Conservation (phyloP, 352 stramenopile species). For the Pythium rhizo-oryzae region DNA sequence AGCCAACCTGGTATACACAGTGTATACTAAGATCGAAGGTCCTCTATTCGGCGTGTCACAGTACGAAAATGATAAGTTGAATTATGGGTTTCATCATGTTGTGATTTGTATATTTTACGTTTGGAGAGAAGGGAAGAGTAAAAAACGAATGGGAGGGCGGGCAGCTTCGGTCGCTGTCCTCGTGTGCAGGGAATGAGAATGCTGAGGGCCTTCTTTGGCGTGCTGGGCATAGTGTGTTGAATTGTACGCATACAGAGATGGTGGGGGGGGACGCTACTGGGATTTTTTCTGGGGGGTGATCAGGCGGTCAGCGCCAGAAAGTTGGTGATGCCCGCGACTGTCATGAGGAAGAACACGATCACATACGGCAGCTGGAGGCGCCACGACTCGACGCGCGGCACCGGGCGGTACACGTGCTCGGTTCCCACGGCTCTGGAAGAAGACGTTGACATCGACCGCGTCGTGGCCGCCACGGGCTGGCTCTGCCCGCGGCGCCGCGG, state of each 20-base stretch:
- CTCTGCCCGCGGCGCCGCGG: constrained; percentile 5
- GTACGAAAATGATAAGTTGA: neutral
- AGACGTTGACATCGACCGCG: neutral
- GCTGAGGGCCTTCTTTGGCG: too few relatives aligned
- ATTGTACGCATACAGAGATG: neutral
- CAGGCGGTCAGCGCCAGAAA: constrained; percentile 7
- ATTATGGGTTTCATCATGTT: neutral
- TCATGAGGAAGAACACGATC: constrained; percentile 35
- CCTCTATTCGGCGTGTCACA: neutral
- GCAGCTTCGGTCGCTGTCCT: constrained; percentile 15
- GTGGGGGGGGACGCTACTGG: neutral
- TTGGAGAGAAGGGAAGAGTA: neutral
- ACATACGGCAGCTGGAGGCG: constrained; percentile 37
- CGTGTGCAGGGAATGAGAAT: too few relatives aligned
- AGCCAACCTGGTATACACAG: neutral
- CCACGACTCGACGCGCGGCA: constrained; percentile 26
- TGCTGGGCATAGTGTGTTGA: neutral
- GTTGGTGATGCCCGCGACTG: constrained; percentile 36
- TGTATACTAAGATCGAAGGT: neutral
- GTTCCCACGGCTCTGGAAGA: neutral
- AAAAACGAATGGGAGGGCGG: neutral
- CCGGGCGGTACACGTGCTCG: neutral
- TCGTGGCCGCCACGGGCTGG: constrained; percentile 3
- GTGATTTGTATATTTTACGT: neutral
- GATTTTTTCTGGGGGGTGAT: neutral